phyloP scores from a whole-genome alignment of 352 stramenopile genomes.

The Pythium rishiriense region DNA sequence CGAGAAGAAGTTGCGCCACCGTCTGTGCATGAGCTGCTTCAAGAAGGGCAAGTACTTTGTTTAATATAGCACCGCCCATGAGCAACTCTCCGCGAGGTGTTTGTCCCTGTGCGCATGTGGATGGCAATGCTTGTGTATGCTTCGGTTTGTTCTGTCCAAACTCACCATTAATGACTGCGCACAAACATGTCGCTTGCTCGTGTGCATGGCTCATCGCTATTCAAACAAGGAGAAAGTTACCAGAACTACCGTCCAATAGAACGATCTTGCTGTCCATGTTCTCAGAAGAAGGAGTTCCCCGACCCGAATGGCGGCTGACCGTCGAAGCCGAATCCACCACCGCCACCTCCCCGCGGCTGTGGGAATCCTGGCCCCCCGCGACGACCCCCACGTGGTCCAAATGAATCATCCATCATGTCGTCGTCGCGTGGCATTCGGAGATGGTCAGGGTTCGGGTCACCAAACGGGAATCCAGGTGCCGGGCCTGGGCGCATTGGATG shows the following conservation, averaged over 20 bases:
- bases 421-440: constrained; percentile 73
- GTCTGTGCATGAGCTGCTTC: constrained; percentile 90
- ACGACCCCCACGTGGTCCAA: constrained; percentile 37
- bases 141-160: too few species aligned
- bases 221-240: not conserved
- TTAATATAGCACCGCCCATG: constrained; percentile 36
- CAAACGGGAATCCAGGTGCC: constrained; percentile 65
- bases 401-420: constrained; percentile 56
- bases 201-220: not conserved
- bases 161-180: too few species aligned
- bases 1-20: constrained; percentile 88
- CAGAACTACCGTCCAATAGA: not conserved
- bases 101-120: not conserved
- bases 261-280: not conserved
- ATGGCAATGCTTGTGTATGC: too few species aligned
- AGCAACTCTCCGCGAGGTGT: constrained; percentile 3
- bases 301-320: constrained; percentile 60
- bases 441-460: constrained; percentile 75
- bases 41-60: constrained; percentile 92
- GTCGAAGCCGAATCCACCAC: constrained; percentile 29
- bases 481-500: constrained; percentile 38
- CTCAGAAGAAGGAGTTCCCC: constrained; percentile 68
- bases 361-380: constrained; percentile 19
- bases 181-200: not conserved
- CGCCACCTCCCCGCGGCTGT: constrained; percentile 31